Evolutionary conservation across 495 filamentous ascomycete genomes (phyloP), one percentile per base, ranked within the genome.

Genomic region (Talaromyces ruber): DNA sequence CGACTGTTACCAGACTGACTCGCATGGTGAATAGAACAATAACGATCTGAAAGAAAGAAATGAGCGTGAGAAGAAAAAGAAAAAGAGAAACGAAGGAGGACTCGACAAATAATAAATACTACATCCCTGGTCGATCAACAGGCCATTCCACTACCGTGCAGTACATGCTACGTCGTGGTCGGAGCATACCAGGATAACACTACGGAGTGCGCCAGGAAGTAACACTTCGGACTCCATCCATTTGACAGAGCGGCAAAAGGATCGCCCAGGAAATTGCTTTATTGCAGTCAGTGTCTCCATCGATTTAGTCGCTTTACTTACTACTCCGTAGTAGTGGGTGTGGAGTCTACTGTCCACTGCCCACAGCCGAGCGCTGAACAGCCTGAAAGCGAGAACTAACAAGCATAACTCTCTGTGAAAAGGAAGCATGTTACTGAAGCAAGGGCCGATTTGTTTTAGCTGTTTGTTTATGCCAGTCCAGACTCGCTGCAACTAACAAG

Each of bases 1-100:
- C 62, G 59, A 51, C 59, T 24, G 25, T 39, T 18, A 60, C 45
- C 37, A 60, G 59, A 18, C 59, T 60, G 39, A 52, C 26, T 32
- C 24, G 59, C 59, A 60, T 60, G 59, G 22, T 12, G 47, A 22
- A 25, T 8, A 25, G 22, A 52, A 11, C 4, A 51, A 53, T 25
- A 16, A 47, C 12, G 4, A 21, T n/a, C 5, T 47, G 12, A 47
- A 47, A n/a, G 43, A 47, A 14, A 16, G 55, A 58, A 34, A 32
- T 22, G 57, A 25, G 25, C 7, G 12, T 21, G 11, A 34, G 37
- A 7, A 9, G 14, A 47, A 25, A 28, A 47, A 12, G 6, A 21
- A 59, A 28, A 25, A n/a, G 24, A 58, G 32, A 56, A 25, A 56
- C 14, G 5, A 30, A 2, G 32, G 22, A 16, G 12, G 26, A 22